phyloP scores from a whole-genome alignment of 2,329 filamentous ascomycete species.

The Ilyonectria mors-panacis region DNA sequence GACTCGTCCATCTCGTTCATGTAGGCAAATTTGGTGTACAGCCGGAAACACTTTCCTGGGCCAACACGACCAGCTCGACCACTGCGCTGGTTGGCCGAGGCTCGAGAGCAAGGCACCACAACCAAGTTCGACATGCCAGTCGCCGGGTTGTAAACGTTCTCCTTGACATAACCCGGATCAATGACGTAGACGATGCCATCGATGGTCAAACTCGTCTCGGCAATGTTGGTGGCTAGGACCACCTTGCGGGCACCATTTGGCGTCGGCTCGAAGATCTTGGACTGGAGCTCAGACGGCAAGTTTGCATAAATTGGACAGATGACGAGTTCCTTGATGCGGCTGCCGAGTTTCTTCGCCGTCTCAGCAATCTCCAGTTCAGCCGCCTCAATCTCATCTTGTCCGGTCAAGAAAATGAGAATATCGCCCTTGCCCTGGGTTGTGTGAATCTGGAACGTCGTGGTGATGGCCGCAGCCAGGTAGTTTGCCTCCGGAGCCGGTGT shows the following conservation, averaged over 20 bases:
- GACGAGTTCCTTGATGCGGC: constrained; percentile 86
- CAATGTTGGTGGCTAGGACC: constrained; percentile 95
- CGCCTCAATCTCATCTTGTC: constrained; percentile 95
- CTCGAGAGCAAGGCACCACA: constrained; percentile 91
- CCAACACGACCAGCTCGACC: constrained; percentile 94
- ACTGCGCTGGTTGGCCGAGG: constrained; percentile 92
- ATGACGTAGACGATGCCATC: constrained; percentile 98
- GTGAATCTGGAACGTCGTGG: constrained; percentile 96
- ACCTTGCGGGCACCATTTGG: constrained; percentile 90
- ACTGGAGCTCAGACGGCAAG: constrained; percentile 89
- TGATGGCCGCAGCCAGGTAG: constrained; percentile 91
- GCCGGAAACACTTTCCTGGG: constrained; percentile 91
- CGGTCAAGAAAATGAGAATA: constrained; percentile 94
- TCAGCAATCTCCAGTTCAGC: constrained; percentile 88
- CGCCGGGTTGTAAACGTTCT: constrained; percentile 92
- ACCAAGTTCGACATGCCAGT: constrained; percentile 95
- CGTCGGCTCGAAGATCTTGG: constrained; percentile 95
- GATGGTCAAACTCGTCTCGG: constrained; percentile 95
- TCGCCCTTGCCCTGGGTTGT: constrained; percentile 88
- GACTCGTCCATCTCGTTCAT: constrained; percentile 96
- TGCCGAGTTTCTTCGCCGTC: constrained; percentile 88
- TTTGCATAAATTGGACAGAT: constrained; percentile 97
- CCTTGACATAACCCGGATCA: constrained; percentile 94
- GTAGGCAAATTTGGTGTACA: constrained; percentile 95
- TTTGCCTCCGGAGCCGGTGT: constrained; percentile 93